Conservation (phyloP, 495 filamentous ascomycete genomes). For the Talaromyces thailandensis region DNA sequence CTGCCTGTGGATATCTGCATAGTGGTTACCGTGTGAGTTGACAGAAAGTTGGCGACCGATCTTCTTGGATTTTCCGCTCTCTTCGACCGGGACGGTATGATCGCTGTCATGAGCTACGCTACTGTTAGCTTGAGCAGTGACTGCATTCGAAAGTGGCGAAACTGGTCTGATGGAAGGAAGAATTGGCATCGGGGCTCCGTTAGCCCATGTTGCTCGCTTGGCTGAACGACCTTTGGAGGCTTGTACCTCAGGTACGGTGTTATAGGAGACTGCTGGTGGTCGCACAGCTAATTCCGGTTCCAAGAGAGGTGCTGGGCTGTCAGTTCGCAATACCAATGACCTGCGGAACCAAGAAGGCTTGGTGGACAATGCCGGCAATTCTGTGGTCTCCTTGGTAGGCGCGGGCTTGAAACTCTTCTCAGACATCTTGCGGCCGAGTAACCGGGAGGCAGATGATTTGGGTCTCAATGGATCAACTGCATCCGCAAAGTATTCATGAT, state of each 20-base stretch:
- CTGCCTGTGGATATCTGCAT: conserved; percentile 76
- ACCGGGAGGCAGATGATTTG: conserved; percentile 78
- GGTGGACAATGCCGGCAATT: conserved; percentile 60
- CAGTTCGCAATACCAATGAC: conserved; percentile 70
- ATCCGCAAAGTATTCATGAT: conserved; percentile 94
- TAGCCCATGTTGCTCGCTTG: conserved; percentile 86
- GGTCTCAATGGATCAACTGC: conserved; percentile 87
- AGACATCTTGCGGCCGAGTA: conserved; percentile 81
- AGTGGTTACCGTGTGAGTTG: conserved; percentile 88
- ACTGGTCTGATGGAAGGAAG: conserved; percentile 92
- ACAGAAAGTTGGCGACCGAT: conserved; percentile 93
- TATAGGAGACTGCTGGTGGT: conserved; percentile 44
- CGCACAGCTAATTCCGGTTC: conserved; percentile 26
- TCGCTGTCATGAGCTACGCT: conserved; percentile 22
- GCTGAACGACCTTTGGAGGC: conserved; percentile 50
- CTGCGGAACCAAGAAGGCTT: conserved; percentile 96
- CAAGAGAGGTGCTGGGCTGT: conserved; percentile 39
- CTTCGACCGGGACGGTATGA: conserved; percentile 25
- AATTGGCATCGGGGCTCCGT: conserved; percentile 93
- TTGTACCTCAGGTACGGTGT: conserved; percentile 39
- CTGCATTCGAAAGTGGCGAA: conserved; percentile 83
- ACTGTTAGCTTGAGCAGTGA: conserved; percentile 74
- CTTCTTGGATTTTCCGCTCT: conserved; percentile 69
- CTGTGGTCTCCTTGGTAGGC: conserved; percentile 52
- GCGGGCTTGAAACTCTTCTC: conserved; percentile 54